These are phyloP conservation scores for Cucurbita maxima DNA, from an alignment of 306 rosid species.

Conservation along the genomic window DNA sequence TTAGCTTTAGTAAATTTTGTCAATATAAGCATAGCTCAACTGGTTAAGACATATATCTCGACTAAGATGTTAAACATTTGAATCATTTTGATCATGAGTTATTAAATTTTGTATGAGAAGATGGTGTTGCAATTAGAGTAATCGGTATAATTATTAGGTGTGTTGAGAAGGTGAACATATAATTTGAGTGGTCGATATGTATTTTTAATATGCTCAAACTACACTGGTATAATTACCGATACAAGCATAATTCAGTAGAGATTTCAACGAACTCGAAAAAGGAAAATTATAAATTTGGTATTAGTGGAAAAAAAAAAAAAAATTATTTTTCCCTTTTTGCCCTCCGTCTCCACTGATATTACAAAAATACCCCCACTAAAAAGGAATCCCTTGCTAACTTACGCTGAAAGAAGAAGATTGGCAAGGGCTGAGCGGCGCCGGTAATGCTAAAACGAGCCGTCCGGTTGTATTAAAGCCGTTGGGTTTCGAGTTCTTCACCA, in stretches of 20 bases:
- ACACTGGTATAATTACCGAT: neutral
- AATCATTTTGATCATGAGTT: no score
- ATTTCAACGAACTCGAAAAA: no score
- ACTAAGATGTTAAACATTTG: no score
- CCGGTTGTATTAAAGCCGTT: neutral
- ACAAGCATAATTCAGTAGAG: no score
- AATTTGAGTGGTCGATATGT: neutral
- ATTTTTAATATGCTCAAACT: neutral
- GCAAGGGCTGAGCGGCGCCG: neutral
- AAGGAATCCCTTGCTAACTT: neutral
- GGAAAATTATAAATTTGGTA: no score
- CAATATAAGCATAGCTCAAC: no score
- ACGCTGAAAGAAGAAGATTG: neutral
- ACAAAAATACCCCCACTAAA: neutral
- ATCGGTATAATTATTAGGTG: no score
- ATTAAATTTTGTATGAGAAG: no score
- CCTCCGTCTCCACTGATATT: neutral
- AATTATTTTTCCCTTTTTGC: neutral
- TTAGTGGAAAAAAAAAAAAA: no score
- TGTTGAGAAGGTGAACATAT: neutral
- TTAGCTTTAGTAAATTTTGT: neutral
- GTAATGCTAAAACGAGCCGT: slow-evolving; percentile 1
- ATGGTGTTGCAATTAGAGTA: no score
- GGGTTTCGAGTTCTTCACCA: neutral
- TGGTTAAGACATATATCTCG: no score